Conservation (phyloP, 192 early-diverging fungal species). For the Chytriomyces sp. region DNA sequence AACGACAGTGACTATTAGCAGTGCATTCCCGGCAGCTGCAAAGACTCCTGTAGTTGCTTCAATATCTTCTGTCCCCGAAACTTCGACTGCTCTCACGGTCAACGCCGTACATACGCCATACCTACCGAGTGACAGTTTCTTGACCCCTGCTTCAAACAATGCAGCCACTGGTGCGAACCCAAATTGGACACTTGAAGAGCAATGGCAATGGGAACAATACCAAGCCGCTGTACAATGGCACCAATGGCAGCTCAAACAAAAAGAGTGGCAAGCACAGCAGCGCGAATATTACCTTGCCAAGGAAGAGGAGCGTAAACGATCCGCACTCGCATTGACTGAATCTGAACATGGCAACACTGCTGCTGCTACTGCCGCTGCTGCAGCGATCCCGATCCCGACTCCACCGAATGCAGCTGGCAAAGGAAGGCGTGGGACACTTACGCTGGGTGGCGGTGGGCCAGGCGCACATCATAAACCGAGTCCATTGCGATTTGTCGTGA, state of each 20-base stretch:
- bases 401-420: not conserved
- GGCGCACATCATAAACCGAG: not conserved
- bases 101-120: constrained; percentile 17
- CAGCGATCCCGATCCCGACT: not conserved
- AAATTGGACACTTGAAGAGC: constrained; percentile 24
- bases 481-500: constrained; percentile 15
- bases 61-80: not conserved
- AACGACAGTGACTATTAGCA: constrained; percentile 4
- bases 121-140: constrained; percentile 20
- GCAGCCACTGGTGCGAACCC: not conserved
- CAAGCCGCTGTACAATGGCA: constrained; percentile 36
- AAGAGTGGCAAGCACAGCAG: constrained; percentile 33
- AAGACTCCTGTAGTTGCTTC: not conserved
- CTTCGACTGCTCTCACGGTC: not conserved
- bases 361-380: no score
- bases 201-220: constrained; percentile 34
- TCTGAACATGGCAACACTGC: no score
- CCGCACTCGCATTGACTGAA: not conserved
- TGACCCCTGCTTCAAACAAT: constrained; percentile 1
- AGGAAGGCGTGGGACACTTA: not conserved
- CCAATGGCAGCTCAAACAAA: constrained; percentile 32
- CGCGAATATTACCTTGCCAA: constrained; percentile 26
- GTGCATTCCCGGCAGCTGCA: constrained; percentile 1
- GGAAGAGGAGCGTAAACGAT: constrained; percentile 24
- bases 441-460: not conserved